phyloP scores from a whole-genome alignment of 148 eudicot genomes.

The Amaranthus cruentus region DNA sequence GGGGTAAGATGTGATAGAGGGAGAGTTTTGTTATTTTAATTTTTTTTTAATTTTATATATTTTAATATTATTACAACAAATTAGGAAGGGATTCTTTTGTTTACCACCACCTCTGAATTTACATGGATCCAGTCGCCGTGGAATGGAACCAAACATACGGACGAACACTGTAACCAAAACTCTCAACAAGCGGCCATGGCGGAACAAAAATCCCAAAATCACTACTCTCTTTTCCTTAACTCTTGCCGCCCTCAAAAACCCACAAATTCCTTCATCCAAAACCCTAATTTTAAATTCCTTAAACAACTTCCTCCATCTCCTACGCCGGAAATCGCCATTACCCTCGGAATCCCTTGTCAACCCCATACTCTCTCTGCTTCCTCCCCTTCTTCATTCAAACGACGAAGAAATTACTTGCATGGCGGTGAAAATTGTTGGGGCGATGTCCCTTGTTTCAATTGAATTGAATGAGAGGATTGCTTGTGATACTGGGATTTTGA shows the following conservation, averaged over 20 bases:
- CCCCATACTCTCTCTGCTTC: slow-evolving; percentile 39
- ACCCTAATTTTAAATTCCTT: slow-evolving; percentile 17
- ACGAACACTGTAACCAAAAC: not conserved
- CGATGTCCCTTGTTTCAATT: slow-evolving; percentile 36
- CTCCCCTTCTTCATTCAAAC: slow-evolving; percentile 32
- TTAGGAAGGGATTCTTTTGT: no score
- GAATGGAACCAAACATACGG: no score
- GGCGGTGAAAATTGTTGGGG: slow-evolving; percentile 41
- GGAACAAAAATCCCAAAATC: not conserved
- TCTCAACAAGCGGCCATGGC: slow-evolving; percentile 11
- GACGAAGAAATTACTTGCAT: slow-evolving; percentile 27
- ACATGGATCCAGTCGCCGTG: no score
- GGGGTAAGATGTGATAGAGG: no score
- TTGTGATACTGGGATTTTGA: slow-evolving; percentile 30
- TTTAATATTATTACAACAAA: no score
- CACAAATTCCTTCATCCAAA: slow-evolving; percentile 23
- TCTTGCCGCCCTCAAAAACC: slow-evolving; percentile 29
- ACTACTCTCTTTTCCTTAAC: slow-evolving; percentile 18
- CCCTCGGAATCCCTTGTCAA: slow-evolving; percentile 9
- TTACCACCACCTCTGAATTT: not conserved
- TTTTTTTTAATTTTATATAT: no score
- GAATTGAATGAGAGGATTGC: slow-evolving; percentile 50
- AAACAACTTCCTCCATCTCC: slow-evolving; percentile 16
- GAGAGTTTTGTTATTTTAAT: no score
- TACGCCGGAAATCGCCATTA: slow-evolving; percentile 5